Evolutionary conservation across 495 filamentous ascomycete genomes (phyloP).

Genomic region (Hypoxylon subgilvum): DNA sequence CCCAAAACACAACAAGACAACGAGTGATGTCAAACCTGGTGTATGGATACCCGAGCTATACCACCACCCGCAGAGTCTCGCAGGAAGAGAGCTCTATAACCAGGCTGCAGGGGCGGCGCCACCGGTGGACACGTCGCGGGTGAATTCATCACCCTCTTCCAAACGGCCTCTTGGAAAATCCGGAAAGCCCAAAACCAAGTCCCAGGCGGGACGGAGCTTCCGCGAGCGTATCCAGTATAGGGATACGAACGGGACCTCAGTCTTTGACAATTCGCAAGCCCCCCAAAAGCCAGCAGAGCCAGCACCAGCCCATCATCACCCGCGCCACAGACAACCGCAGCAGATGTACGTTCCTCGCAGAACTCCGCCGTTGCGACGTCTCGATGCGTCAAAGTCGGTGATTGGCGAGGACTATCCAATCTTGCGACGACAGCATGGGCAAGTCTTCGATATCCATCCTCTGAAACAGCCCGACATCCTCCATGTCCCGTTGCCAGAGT

Average conservation of each 20-base stretch:
- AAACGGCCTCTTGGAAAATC: background rate
- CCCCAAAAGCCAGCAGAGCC: conserved; percentile 8
- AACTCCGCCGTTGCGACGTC: background rate
- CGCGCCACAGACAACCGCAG: background rate
- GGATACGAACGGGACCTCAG: background rate
- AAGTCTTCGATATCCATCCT: background rate
- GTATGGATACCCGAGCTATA: conserved; percentile 36
- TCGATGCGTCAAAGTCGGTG: too few species aligned
- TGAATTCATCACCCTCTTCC: background rate
- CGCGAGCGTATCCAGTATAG: background rate
- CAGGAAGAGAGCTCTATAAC: conserved; percentile 10
- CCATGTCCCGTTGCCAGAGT: conserved; percentile 10
- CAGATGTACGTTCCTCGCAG: too few species aligned
- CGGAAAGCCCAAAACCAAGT: background rate
- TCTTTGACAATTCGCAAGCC: background rate
- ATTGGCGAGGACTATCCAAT: conserved; percentile 1
- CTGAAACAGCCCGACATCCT: background rate
- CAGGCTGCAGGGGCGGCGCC: conserved; percentile 12
- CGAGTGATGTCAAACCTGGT: background rate
- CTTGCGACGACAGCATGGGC: conserved; percentile 11
- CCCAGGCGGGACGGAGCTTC: background rate
- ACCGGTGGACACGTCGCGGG: conserved; percentile 13
- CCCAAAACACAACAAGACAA: background rate
- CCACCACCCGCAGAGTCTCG: conserved; percentile 21
- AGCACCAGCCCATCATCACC: background rate